Percentiles rank a stretch among this genome's conserved stretches.
These are phyloP conservation scores for Colletotrichum kahawae DNA, from an alignment of 2,329 filamentous ascomycete species.

Conservation along the genomic window DNA sequence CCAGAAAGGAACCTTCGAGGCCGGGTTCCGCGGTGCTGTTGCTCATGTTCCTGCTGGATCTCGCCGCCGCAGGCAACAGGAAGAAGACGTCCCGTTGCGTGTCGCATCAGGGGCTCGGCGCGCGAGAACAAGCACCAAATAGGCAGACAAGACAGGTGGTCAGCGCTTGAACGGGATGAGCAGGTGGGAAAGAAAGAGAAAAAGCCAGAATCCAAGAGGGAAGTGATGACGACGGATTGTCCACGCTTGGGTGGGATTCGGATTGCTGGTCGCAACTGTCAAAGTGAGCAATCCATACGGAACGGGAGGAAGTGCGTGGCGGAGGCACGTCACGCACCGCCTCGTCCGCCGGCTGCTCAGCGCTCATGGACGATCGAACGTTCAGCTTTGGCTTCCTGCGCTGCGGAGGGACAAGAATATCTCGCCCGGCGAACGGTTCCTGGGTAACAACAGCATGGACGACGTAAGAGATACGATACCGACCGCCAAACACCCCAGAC, in stretches of 20 bases:
- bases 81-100: neutral
- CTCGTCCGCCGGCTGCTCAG: neutral
- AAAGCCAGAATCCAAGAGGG: neutral
- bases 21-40: neutral
- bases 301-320: neutral
- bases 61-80: neutral
- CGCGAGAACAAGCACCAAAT: neutral
- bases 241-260: neutral
- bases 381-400: conserved; percentile 2
- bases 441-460: neutral
- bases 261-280: neutral
- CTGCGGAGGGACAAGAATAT: neutral
- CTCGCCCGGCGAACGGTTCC: neutral
- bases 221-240: conserved; percentile 1
- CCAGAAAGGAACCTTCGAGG: neutral
- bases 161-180: conserved; percentile 1
- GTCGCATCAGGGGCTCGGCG: neutral
- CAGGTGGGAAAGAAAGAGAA: neutral
- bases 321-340: neutral
- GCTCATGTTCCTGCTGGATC: neutral
- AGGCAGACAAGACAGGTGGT: neutral
- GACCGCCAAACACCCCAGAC: neutral
- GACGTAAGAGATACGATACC: neutral
- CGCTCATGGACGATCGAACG: neutral
- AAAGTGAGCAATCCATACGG: neutral